phyloP scores from a whole-genome alignment of 345 rosid species.

The Reutealis trisperma region DNA sequence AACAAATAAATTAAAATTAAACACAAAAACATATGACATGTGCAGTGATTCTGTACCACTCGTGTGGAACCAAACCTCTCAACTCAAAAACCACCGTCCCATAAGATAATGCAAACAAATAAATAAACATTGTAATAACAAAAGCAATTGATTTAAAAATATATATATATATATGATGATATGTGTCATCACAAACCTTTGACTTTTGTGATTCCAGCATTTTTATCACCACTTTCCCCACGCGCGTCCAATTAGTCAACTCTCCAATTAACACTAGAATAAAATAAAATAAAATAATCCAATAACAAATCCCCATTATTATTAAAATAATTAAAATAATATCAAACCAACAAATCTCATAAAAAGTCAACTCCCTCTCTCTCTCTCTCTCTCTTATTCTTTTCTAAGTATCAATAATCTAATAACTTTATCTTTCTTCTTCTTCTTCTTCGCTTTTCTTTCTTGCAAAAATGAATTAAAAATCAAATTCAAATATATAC shows the following conservation, averaged over 20 bases:
- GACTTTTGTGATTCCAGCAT: slow-evolving; percentile 26
- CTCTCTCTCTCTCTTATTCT: slow-evolving; percentile 14
- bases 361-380: slow-evolving; percentile 66
- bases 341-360: slow-evolving; percentile 20
- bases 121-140: no score
- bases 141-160: no score
- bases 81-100: no score
- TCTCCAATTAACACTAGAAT: slow-evolving; percentile 28
- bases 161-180: no score
- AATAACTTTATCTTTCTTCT: neutral
- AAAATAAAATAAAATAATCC: neutral
- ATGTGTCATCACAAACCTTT: slow-evolving; percentile 15
- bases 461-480: neutral
- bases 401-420: slow-evolving; percentile 16
- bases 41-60: no score
- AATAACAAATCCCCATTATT: neutral
- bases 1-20: no score
- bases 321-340: neutral
- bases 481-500: neutral
- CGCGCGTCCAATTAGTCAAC: slow-evolving; percentile 34
- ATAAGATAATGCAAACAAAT: no score
- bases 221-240: neutral
- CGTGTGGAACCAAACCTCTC: no score
- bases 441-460: neutral
- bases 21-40: no score